These are phyloP conservation scores for Puccinia hordei DNA, from an alignment of 1,284 basidiomycete genomes.

Conservation along the genomic window DNA sequence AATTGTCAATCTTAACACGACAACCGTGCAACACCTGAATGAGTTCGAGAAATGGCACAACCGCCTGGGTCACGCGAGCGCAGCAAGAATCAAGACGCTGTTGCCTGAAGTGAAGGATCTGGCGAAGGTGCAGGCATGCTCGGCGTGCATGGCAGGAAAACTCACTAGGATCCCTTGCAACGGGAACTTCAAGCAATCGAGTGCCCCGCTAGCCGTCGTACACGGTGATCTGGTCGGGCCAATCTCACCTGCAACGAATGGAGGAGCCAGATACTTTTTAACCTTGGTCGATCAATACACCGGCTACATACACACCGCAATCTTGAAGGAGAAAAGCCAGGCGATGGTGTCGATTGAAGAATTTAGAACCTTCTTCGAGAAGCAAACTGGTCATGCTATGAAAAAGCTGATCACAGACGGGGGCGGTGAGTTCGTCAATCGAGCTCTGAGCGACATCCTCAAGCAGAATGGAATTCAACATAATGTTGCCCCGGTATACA, in stretches of 20 bases:
- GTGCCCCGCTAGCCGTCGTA: not conserved
- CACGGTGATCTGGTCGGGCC: constrained; percentile 7
- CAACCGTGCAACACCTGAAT: not conserved
- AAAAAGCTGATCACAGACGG: constrained; percentile 8
- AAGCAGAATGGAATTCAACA: not conserved
- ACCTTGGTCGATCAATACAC: not conserved
- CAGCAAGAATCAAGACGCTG: not conserved
- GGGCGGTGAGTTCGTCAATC: not conserved
- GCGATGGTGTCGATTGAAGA: not conserved
- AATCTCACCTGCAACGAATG: not conserved
- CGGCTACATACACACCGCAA: not conserved
- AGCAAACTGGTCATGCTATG: not conserved
- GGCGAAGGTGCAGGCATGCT: not conserved
- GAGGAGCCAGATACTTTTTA: not conserved
- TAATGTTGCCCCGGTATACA: not conserved
- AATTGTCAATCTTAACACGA: too few relatives aligned
- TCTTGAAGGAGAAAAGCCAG: not conserved
- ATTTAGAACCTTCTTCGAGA: not conserved
- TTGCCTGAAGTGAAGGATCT: not conserved
- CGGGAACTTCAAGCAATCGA: not conserved
- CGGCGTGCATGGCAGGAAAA: not conserved
- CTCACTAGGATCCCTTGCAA: not conserved
- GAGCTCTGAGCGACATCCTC: not conserved
- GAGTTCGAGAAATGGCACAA: not conserved
- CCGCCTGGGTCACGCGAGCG: not conserved